Base-by-base conservation (phyloP, 2,329 filamentous ascomycete species). In the Sporothrix mexicana region DNA sequence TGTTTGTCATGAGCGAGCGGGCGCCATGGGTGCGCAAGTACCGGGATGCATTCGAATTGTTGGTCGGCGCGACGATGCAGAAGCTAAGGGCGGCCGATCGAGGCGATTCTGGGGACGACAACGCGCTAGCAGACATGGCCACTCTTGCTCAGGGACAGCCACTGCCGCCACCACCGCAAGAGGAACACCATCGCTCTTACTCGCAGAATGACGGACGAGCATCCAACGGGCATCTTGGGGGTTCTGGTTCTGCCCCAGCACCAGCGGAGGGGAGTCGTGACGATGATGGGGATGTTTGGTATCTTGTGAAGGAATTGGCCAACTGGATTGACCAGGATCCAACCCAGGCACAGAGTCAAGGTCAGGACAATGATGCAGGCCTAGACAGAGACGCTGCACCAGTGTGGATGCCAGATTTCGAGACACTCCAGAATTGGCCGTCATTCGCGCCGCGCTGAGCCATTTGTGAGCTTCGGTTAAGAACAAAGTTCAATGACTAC, bases 1-100 rank as follows among this genome's bases (percentile, higher is more conserved):
- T 86, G 1, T 85, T 85, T 69, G 83, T 85, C 53, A 86, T 86
- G 83, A 81, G 83, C 5, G 85, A 86, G 75, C 81, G 84, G 43
- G 84, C 84, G 8, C 78, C 81, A 0, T 85, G 83, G 82, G 84
- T 85, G 3, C 83, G 82, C 71, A 82, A 82, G 74, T 85, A 85
- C 77, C 81, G 84, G 6, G 83, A 85, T 55, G 82, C 84, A 2
- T 85, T 85, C 70, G 84, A 85, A 71, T 72, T 84, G 1, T 80
- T 85, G 2, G 83, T 84, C 36, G 83, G 83, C 66, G 83, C 84
- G 2, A 79, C 83, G 0, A 85, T 84, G 83, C 82, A 85, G 73
- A 74, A 72, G 59, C 45, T 74, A 20, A 43, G 45, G 47, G 20
- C 13, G 5, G 45, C 23, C 3, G 45, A 15, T 15, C 15, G 57